Conservation (phyloP, 306 rosid species). For the Vigna radiata region DNA sequence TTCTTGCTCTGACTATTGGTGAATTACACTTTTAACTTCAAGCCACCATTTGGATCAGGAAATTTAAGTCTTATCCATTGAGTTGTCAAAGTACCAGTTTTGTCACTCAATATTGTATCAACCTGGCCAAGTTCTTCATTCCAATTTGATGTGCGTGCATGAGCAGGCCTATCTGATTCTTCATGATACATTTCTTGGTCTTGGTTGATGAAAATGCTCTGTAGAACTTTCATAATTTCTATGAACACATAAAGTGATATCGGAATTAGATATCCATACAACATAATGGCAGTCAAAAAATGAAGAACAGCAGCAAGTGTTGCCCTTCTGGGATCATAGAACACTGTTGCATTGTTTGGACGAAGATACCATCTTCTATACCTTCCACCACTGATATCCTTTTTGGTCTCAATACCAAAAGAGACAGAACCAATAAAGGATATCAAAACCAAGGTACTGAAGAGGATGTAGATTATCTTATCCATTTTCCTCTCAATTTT, state of each 20-base stretch:
- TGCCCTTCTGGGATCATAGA: slow-evolving; percentile 63
- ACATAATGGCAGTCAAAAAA: slow-evolving; percentile 87
- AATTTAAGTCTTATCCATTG: slow-evolving; percentile 53
- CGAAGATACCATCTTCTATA: slow-evolving; percentile 83
- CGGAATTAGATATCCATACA: slow-evolving; percentile 90
- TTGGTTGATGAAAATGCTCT: slow-evolving; percentile 80
- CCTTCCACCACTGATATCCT: slow-evolving; percentile 52
- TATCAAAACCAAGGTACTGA: slow-evolving; percentile 72
- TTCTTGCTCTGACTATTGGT: slow-evolving; percentile 83
- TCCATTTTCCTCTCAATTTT: slow-evolving; percentile 88
- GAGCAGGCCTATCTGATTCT: slow-evolving; percentile 79
- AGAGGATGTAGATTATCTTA: slow-evolving; percentile 80
- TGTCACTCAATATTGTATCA: slow-evolving; percentile 80
- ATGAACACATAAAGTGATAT: slow-evolving; percentile 90
- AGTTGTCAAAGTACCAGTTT: slow-evolving; percentile 96
- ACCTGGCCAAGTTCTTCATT: slow-evolving; percentile 96
- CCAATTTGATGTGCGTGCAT: slow-evolving; percentile 84
- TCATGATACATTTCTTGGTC: slow-evolving; percentile 84
- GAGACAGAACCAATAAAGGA: slow-evolving; percentile 71
- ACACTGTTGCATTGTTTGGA: slow-evolving; percentile 64
- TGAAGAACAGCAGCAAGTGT: slow-evolving; percentile 68
- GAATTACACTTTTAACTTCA: slow-evolving; percentile 31
- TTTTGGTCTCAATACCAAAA: slow-evolving; percentile 67
- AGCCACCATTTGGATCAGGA: not conserved
- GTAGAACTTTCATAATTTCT: slow-evolving; percentile 90